Evolutionary conservation across 2,329 filamentous ascomycete genomes (phyloP).

Genomic region (Fusarium pseudoanthophilum): DNA sequence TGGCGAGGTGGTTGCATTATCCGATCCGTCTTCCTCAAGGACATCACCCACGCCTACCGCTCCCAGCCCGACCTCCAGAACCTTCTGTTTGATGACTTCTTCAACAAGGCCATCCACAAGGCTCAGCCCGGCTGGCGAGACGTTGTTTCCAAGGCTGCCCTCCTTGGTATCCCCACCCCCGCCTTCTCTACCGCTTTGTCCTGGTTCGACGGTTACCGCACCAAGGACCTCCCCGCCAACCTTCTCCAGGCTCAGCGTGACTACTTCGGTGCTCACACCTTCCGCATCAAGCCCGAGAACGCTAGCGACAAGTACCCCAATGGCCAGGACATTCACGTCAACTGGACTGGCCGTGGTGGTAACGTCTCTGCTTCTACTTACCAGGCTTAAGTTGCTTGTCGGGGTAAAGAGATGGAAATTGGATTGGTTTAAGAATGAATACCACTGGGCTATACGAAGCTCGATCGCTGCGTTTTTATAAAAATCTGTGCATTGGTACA

Average conservation of each 20-base stretch:
- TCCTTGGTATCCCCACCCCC: constrained; percentile 95
- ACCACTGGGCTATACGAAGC: constrained; percentile 33
- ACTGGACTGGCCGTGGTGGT: constrained; percentile 99
- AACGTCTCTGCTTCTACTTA: constrained; percentile 98
- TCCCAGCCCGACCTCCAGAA: constrained; percentile 95
- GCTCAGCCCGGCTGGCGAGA: constrained; percentile 94
- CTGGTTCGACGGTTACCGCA: constrained; percentile 99
- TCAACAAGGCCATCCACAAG: constrained; percentile 98
- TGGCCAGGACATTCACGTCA: constrained; percentile 94
- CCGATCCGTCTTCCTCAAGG: constrained; percentile 99
- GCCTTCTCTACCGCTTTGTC: constrained; percentile 96
- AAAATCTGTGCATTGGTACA: constrained; percentile 41
- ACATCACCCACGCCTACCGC: constrained; percentile 98
- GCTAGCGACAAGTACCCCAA: constrained; percentile 83
- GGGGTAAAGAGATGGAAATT: constrained; percentile 21
- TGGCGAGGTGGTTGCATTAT: constrained; percentile 99
- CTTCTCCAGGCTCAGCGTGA: constrained; percentile 98
- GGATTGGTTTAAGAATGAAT: constrained; percentile 32
- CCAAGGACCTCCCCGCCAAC: constrained; percentile 97
- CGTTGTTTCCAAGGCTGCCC: constrained; percentile 88
- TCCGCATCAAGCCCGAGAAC: constrained; percentile 84
- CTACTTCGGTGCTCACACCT: constrained; percentile 97
- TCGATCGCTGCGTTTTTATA: constrained; percentile 36
- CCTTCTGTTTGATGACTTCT: constrained; percentile 98
- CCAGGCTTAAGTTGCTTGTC: constrained; percentile 75